These are phyloP conservation scores for Talaromyces sp. DNA, from an alignment of 2,329 filamentous ascomycete genomes.

Conservation along the genomic window DNA sequence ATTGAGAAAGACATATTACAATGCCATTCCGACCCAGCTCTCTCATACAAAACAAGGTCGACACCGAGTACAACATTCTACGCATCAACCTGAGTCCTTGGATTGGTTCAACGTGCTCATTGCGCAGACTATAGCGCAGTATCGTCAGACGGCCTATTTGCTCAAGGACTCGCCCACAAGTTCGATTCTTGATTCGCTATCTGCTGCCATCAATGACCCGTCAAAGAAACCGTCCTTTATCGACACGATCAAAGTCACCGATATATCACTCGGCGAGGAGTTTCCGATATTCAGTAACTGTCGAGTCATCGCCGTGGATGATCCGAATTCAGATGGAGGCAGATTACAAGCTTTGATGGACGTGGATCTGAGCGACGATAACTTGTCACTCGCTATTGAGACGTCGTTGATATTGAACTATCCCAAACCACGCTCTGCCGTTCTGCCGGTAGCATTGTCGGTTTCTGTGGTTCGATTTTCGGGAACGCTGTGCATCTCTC, in stretches of 20 bases:
- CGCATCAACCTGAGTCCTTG: constrained; percentile 90
- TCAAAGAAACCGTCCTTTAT: constrained; percentile 86
- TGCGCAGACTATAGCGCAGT: constrained; percentile 93
- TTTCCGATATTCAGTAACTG: constrained; percentile 99
- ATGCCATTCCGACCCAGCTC: constrained; percentile 47
- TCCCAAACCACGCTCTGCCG: constrained; percentile 80
- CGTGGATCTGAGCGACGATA: constrained; percentile 85
- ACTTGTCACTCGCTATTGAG: constrained; percentile 90
- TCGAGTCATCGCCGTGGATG: constrained; percentile 77
- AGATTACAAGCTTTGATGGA: constrained; percentile 93
- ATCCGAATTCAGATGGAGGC: constrained; percentile 59
- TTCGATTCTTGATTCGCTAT: constrained; percentile 76
- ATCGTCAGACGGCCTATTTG: constrained; percentile 85
- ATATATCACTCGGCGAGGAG: constrained; percentile 90
- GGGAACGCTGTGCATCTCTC: constrained; percentile 87
- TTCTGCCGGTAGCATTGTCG: constrained; percentile 84
- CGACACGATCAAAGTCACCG: constrained; percentile 88
- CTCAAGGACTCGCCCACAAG: constrained; percentile 60
- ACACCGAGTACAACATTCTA: constrained; percentile 53
- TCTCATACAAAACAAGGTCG: constrained; percentile 39
- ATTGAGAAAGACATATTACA: constrained; percentile 95
- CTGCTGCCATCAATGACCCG: constrained; percentile 79
- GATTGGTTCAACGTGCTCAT: constrained; percentile 99
- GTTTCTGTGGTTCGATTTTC: constrained; percentile 93
- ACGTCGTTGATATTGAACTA: constrained; percentile 94